Conservation (phyloP, 208 protist genomes). For the Trypanosoma rangeli region DNA sequence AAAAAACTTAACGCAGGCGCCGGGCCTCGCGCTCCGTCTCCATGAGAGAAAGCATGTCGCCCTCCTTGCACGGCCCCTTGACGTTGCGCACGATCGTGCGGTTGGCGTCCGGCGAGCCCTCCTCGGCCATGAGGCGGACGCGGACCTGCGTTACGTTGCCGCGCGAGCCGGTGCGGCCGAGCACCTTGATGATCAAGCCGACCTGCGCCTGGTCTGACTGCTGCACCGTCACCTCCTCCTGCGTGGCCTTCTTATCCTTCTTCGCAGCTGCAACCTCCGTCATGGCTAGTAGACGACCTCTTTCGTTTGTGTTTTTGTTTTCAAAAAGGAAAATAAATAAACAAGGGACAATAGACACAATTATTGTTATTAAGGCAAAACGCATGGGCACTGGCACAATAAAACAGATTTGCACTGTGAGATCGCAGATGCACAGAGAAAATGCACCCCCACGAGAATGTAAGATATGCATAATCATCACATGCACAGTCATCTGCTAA, state of each 20-base stretch:
- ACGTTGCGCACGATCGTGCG: conserved; percentile 99
- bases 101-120: conserved; percentile 84
- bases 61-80: conserved; percentile 98
- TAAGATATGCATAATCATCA: no score
- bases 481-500: no score
- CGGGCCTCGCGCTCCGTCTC: conserved; percentile 99
- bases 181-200: conserved; percentile 97
- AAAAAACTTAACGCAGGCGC: conserved; percentile 95
- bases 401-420: no score
- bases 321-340: conserved; percentile 20
- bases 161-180: conserved; percentile 99
- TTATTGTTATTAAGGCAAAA: no score
- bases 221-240: conserved; percentile 76
- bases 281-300: conserved; percentile 21
- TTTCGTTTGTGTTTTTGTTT: not conserved
- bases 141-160: conserved; percentile 99
- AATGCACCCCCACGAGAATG: no score
- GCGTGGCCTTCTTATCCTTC: conserved; percentile 82
- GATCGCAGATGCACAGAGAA: no score
- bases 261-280: conserved; percentile 45
- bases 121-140: conserved; percentile 93
- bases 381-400: no score
- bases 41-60: conserved; percentile 99
- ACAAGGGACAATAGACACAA: conserved; percentile 14
- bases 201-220: conserved; percentile 87